These are phyloP conservation scores for Thinopyrum elongatum DNA, from an alignment of 176 grass and related monocot species.

Conservation along the genomic window DNA sequence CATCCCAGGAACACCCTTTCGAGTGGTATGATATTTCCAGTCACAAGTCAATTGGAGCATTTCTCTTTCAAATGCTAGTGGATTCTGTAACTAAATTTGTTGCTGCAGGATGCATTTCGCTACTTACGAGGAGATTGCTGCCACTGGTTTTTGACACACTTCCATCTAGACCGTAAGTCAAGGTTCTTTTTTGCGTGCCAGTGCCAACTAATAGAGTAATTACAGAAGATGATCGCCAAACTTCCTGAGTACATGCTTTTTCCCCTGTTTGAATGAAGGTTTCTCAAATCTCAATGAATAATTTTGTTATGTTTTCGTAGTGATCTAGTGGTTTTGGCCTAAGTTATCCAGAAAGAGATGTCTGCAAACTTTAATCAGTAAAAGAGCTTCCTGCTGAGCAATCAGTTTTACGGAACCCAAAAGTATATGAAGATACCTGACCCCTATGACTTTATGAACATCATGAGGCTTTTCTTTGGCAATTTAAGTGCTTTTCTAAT, in stretches of 20 bases:
- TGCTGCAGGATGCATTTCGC: slow-evolving; percentile 89
- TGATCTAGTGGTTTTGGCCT: background rate
- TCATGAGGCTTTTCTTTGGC: background rate
- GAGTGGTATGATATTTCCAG: slow-evolving; percentile 64
- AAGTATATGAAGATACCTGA: background rate
- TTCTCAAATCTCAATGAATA: background rate
- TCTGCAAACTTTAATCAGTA: background rate
- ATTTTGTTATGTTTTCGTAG: no score
- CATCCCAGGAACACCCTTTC: slow-evolving; percentile 90
- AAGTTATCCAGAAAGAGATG: background rate
- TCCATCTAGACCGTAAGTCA: slow-evolving; percentile 94
- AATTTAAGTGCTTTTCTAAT: background rate
- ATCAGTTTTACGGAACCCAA: background rate
- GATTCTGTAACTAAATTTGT: slow-evolving; percentile 28
- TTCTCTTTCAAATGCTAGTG: background rate
- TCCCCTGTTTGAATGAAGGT: background rate
- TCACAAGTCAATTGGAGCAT: background rate
- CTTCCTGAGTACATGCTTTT: background rate
- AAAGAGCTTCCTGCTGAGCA: background rate
- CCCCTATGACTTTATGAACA: background rate
- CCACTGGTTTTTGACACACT: slow-evolving; percentile 97
- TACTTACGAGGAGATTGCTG: slow-evolving; percentile 82
- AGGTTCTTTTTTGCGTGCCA: slow-evolving; percentile 15
- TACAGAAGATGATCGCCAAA: background rate
- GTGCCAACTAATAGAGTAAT: slow-evolving; percentile 1